Conservation (phyloP, 1,284 basidiomycete genomes). For the Cronartium ribicola region DNA sequence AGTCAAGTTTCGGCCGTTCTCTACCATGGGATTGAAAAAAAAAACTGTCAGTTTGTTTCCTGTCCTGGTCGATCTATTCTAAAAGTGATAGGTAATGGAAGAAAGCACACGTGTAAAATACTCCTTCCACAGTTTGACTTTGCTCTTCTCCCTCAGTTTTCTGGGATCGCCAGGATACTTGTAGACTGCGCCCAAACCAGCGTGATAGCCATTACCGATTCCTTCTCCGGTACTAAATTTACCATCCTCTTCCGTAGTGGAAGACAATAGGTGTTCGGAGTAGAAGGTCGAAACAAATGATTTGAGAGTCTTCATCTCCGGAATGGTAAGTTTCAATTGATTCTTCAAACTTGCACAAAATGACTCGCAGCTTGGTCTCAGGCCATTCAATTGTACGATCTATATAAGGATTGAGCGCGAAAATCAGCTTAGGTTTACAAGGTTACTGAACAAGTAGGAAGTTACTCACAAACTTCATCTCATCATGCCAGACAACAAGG, state of each 20-base stretch:
- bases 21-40: constrained; percentile 52
- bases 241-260: constrained; percentile 53
- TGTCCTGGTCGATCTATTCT: not conserved
- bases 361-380: constrained; percentile 89
- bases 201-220: constrained; percentile 60
- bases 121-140: constrained; percentile 91
- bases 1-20: constrained; percentile 80
- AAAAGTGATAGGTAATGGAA: not conserved
- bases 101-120: constrained; percentile 68
- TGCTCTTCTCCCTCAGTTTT: constrained; percentile 85
- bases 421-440: not conserved
- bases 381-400: constrained; percentile 91
- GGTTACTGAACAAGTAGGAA: constrained; percentile 23
- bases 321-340: constrained; percentile 76
- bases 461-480: constrained; percentile 74
- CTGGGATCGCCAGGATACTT: constrained; percentile 50
- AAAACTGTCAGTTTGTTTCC: not conserved
- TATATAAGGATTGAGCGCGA: constrained; percentile 50
- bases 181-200: constrained; percentile 60
- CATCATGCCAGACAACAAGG: constrained; percentile 85
- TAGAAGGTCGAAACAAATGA: constrained; percentile 87
- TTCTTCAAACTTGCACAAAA: constrained; percentile 88
- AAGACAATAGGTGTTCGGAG: constrained; percentile 75
- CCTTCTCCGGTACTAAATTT: constrained; percentile 32
- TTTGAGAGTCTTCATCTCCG: constrained; percentile 90